Percentiles rank a stretch among this genome's conserved stretches.
Evolutionary conservation across 2,329 filamentous ascomycete genomes (phyloP).

Genomic region (Elsinoe fawcettii): DNA sequence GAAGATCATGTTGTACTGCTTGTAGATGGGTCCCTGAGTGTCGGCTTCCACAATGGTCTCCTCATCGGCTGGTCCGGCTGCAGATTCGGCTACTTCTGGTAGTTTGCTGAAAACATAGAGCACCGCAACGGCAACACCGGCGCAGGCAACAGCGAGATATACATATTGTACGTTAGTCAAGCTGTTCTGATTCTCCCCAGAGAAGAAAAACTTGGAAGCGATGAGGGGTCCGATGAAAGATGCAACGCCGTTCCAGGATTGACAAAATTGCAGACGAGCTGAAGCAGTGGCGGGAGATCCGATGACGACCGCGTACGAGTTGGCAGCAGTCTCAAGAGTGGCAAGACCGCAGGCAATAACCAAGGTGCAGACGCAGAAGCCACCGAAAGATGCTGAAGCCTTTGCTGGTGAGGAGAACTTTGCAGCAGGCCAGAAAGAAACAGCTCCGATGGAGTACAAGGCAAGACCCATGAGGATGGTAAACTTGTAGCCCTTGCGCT

Average conservation of each 20-base stretch:
- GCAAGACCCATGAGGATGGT: conserved; percentile 37
- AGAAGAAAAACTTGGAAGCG: conserved; percentile 34
- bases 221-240: conserved; percentile 35
- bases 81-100: conserved; percentile 28
- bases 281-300: conserved; percentile 31
- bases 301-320: conserved; percentile 35
- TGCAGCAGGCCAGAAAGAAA: conserved; percentile 34
- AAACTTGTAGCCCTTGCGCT: conserved; percentile 38
- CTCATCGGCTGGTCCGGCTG: conserved; percentile 22
- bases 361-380: conserved; percentile 33
- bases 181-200: conserved; percentile 26
- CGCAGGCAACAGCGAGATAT: conserved; percentile 34
- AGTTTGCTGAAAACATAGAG: conserved; percentile 33
- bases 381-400: conserved; percentile 29
- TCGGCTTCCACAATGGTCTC: conserved; percentile 25
- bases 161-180: conserved; percentile 34
- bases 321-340: conserved; percentile 33
- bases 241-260: conserved; percentile 33
- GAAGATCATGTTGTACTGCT: conserved; percentile 36
- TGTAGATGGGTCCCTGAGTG: conserved; percentile 30
- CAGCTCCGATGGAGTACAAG: conserved; percentile 32
- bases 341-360: conserved; percentile 35
- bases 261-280: conserved; percentile 34
- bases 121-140: conserved; percentile 29
- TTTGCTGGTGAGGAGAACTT: conserved; percentile 28